A percentile compares a stretch with the other conserved stretches of the same genome.
Evolutionary conservation across 75 land plant genomes (phyloP).

Genomic region (Picea glauca): DNA sequence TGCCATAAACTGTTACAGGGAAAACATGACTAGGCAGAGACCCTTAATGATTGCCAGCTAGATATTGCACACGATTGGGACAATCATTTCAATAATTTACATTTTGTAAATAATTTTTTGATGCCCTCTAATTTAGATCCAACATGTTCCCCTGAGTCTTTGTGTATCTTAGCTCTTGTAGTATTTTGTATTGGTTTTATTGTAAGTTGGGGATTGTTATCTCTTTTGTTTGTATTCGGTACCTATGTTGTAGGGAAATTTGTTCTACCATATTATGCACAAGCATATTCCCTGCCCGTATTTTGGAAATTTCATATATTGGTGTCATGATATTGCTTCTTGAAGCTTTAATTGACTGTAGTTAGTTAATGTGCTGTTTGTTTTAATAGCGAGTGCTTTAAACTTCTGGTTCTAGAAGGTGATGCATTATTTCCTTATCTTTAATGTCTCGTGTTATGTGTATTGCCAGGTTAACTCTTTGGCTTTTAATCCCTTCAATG

Average conservation of each 20-base stretch:
- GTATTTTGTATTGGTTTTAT: no score
- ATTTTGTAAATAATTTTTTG: no score
- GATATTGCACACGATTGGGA: not conserved
- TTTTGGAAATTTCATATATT: not conserved
- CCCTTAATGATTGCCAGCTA: not conserved
- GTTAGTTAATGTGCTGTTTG: not conserved
- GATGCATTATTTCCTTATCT: not conserved
- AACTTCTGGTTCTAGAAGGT: not conserved
- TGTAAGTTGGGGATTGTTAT: no score
- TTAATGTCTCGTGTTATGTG: not conserved
- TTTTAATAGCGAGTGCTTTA: not conserved
- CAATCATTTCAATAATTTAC: no score
- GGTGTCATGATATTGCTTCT: not conserved
- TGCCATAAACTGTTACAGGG: no score
- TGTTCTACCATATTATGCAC: no score
- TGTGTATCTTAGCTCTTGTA: no score
- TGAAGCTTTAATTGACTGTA: not conserved
- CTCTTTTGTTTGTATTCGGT: no score
- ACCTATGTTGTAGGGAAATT: no score
- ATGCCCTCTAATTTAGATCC: not conserved
- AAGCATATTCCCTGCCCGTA: no score
- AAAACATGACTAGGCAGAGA: no score
- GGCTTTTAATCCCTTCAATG: conserved; percentile 88
- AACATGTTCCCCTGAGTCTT: not conserved
- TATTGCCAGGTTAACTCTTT: conserved; percentile 73